Evolutionary conservation across 129 eudicot species (phyloP), one percentile per base, ranked within the genome.

Genomic region (Tagetes patula): DNA sequence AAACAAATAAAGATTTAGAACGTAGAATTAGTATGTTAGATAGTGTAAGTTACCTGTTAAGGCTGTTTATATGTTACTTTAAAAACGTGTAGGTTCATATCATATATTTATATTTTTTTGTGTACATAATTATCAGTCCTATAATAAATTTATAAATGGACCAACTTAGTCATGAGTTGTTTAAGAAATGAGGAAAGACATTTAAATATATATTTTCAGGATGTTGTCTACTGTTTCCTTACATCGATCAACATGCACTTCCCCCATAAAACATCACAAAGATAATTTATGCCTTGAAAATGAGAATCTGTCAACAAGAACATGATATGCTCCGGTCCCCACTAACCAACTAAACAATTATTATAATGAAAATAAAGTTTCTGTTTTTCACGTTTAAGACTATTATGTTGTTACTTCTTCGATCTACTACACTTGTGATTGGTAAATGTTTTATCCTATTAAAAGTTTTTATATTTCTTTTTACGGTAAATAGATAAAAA

Each of bases 291-390:
- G 73, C 73, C 71, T 71, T 71, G 68, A 78, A 78, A 71, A 71
- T 52, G 77, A 78, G 77, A 72, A 71, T 71, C 73, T 78, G 77
- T 64, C 73, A 71, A 71, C 67, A 53, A 52, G 77, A 71, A 78
- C 77, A 77, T 69, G 81, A 50, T 41, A 50, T 63, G 72, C 82
- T 66, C 66, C 60, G 42, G 67, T 41, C 72, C 72, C 77, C 72
- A 71, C 77, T 63, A 32, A 8, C 38, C 36, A 66, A 37, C 46
- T 34, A 77, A 71, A 71, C 7, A 48, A 39, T 3, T 69, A 47
- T 43, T 0, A 39, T 20, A 8, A 32, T 59, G 10, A 59, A 59
- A 30, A 9, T 8, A 31, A 58, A 59, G 40, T 32, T 59, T 59
- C 8, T 31, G 7, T 32, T 33, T 59, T 59, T 33, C 41, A 59